A percentile compares a stretch with the other conserved stretches of the same genome.
Evolutionary conservation across 345 rosid genomes (phyloP).

Genomic region (Diplotaxis tenuifolia): DNA sequence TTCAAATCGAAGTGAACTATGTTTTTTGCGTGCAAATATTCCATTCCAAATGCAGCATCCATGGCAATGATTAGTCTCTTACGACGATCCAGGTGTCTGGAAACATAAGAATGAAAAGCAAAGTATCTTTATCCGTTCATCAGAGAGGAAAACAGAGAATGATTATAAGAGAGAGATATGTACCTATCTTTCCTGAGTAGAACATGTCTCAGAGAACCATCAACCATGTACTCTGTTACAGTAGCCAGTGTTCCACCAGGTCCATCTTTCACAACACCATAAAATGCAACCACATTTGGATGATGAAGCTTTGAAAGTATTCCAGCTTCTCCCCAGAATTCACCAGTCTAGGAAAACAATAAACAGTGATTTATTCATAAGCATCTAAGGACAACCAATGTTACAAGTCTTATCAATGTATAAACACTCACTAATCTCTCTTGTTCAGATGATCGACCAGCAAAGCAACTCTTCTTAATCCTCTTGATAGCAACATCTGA

Average conservation of each 20-base stretch:
- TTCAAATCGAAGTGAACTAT: slow-evolving; percentile 97
- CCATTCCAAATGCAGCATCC: slow-evolving; percentile 99
- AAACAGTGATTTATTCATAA: background rate
- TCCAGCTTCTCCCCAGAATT: slow-evolving; percentile 99
- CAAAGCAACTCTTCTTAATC: slow-evolving; percentile 88
- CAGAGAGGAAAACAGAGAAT: background rate
- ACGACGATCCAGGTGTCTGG: slow-evolving; percentile 84
- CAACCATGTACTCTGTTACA: slow-evolving; percentile 94
- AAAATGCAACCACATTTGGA: slow-evolving; percentile 97
- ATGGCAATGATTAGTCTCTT: slow-evolving; percentile 93
- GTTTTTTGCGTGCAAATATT: slow-evolving; percentile 91
- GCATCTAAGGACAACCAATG: background rate
- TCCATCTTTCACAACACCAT: slow-evolving; percentile 96
- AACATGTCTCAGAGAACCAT: slow-evolving; percentile 96
- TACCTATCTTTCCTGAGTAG: slow-evolving; percentile 90
- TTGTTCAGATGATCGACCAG: slow-evolving; percentile 92
- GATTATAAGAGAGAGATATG: slow-evolving; percentile 15
- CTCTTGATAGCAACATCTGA: slow-evolving; percentile 97
- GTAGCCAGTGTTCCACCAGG: slow-evolving; percentile 94
- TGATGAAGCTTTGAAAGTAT: slow-evolving; percentile 98
- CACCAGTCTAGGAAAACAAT: slow-evolving; percentile 55
- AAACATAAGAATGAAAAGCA: slow-evolving; percentile 18
- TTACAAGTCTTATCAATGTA: slow-evolving; percentile 1
- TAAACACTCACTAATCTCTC: slow-evolving; percentile 74
- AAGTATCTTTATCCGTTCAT: slow-evolving; percentile 5